phyloP scores from a whole-genome alignment of 2,329 filamentous ascomycete species.

The Xylaria sp. region DNA sequence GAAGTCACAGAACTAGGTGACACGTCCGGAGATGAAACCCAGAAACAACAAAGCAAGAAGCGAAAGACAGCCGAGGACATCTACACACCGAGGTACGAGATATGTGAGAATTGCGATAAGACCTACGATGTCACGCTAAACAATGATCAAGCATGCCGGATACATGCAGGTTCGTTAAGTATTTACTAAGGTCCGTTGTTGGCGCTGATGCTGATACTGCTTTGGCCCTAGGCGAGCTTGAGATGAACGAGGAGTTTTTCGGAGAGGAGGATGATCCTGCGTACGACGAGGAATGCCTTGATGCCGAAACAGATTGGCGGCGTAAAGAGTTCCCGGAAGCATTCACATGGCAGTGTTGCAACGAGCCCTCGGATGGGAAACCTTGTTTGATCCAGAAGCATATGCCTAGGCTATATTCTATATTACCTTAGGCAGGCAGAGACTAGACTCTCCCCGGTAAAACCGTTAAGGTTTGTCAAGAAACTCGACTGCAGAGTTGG shows the following conservation, averaged over 20 bases:
- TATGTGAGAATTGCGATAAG: slow-evolving; percentile 16
- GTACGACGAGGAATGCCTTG: neutral
- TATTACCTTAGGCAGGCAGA: no score
- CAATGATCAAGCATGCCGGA: slow-evolving; percentile 16
- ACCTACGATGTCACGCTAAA: slow-evolving; percentile 25
- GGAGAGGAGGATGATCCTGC: slow-evolving; percentile 18
- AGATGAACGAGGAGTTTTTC: slow-evolving; percentile 10
- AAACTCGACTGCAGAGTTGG: neutral
- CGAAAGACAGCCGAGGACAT: neutral
- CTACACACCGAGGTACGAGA: slow-evolving; percentile 8
- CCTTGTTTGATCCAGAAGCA: slow-evolving; percentile 15
- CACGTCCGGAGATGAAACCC: slow-evolving; percentile 3
- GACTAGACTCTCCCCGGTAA: no score
- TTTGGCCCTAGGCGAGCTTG: slow-evolving; percentile 6
- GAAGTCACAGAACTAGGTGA: slow-evolving; percentile 18
- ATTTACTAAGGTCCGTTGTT: neutral
- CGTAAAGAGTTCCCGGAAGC: slow-evolving; percentile 16
- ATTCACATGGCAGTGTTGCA: slow-evolving; percentile 22
- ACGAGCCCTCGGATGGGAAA: neutral
- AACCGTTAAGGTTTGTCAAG: neutral
- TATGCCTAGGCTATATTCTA: slow-evolving; percentile 3
- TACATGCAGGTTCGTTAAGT: slow-evolving; percentile 19
- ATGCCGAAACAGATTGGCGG: slow-evolving; percentile 24
- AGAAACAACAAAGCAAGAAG: slow-evolving; percentile 9
- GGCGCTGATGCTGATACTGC: neutral